Evolutionary conservation across 805 yeast species (phyloP).

Genomic region (Yarrowia osloensis): DNA sequence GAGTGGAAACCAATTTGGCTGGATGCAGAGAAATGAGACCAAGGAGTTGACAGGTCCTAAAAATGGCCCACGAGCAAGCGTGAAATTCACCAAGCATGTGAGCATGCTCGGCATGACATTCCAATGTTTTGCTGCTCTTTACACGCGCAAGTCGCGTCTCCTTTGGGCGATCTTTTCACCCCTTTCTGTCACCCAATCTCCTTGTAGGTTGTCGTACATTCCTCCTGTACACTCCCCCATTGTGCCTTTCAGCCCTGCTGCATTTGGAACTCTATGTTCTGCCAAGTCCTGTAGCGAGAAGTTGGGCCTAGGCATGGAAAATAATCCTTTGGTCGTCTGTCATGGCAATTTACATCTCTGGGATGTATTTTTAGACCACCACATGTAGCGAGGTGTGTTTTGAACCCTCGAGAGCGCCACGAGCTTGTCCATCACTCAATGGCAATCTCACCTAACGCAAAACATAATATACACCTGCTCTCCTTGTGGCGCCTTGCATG

Average conservation of each 20-base stretch:
- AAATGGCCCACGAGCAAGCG: neutral
- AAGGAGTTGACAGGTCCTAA: neutral
- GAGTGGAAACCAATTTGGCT: neutral
- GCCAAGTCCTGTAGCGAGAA: constrained; percentile 14
- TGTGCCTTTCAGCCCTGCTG: constrained; percentile 26
- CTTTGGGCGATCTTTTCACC: constrained; percentile 1
- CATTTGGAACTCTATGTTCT: neutral
- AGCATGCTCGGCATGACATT: neutral
- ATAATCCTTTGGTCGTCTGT: neutral
- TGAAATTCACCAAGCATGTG: neutral
- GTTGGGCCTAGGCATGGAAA: neutral
- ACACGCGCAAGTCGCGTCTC: neutral
- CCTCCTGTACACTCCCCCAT: constrained; percentile 14
- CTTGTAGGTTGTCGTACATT: constrained; percentile 15
- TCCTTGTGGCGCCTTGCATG: constrained; percentile 14
- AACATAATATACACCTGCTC: neutral
- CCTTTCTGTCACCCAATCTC: constrained; percentile 9
- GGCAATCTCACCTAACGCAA: neutral
- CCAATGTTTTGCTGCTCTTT: neutral
- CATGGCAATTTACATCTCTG: too few species aligned
- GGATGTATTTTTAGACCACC: neutral
- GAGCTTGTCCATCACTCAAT: neutral
- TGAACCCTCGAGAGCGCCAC: neutral
- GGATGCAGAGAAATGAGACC: neutral
- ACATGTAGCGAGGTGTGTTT: neutral